Conservation (phyloP, 108 stramenopile genomes). For the Conticribra weissflogii region DNA sequence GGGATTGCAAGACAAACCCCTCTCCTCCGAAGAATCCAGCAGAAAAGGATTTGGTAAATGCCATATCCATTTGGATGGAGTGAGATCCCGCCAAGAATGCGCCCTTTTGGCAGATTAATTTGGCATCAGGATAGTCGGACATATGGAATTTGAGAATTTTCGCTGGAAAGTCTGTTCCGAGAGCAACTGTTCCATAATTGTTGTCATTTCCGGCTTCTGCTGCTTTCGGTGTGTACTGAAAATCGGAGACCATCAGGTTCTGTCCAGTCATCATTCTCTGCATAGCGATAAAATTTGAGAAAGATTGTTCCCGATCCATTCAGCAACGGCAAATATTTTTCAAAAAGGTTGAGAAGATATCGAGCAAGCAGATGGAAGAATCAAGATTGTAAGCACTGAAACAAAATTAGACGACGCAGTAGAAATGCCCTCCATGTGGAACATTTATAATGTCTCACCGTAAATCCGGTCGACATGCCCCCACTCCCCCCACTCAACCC, state of each 20-base stretch:
- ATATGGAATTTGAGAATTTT: constrained; percentile 86
- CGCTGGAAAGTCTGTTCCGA: constrained; percentile 92
- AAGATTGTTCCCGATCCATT: constrained; percentile 4
- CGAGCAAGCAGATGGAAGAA: no score
- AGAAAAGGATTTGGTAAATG: constrained; percentile 78
- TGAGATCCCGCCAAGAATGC: constrained; percentile 86
- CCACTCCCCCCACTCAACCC: constrained; percentile 35
- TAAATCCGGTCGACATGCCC: constrained; percentile 51
- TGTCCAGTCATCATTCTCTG: constrained; percentile 89
- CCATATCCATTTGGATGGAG: constrained; percentile 83
- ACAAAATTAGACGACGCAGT: no score
- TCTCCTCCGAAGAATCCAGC: constrained; percentile 94
- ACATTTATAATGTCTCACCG: no score
- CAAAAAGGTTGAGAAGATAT: no score
- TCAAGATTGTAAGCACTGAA: no score
- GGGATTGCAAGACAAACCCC: constrained; percentile 88
- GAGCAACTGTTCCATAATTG: constrained; percentile 72
- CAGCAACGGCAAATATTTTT: no score
- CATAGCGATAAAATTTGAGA: constrained; percentile 13
- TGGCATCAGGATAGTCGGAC: constrained; percentile 71
- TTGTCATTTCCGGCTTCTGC: not conserved
- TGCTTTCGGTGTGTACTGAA: constrained; percentile 59
- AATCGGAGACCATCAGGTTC: constrained; percentile 90
- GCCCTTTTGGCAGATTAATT: constrained; percentile 91
- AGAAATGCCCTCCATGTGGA: no score